A percentile compares a stretch with the other conserved stretches of the same genome.
phyloP scores from a whole-genome alignment of 768 basidiomycete species.

The Rhodotorula paludigena region DNA sequence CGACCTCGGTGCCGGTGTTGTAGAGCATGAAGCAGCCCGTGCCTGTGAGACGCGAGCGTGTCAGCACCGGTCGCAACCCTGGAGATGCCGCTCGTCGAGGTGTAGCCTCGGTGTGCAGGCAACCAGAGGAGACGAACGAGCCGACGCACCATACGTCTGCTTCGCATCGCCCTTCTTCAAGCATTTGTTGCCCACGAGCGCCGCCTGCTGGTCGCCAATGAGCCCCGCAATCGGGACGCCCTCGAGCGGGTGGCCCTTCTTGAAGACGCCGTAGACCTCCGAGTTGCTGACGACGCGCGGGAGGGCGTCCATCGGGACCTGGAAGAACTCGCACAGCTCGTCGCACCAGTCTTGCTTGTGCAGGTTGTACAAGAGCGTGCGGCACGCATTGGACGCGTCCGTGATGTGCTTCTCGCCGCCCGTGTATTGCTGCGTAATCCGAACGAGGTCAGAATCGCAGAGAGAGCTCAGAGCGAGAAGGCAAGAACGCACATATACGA shows the following conservation, averaged over 20 bases:
- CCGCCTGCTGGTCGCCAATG: constrained; percentile 97
- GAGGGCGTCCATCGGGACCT: constrained; percentile 64
- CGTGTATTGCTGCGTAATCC: constrained; percentile 62
- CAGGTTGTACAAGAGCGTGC: constrained; percentile 85
- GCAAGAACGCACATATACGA: constrained; percentile 64
- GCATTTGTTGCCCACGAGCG: constrained; percentile 94
- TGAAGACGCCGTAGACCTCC: constrained; percentile 79
- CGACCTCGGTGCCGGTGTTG: constrained; percentile 82
- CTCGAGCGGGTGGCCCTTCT: constrained; percentile 43
- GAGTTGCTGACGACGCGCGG: constrained; percentile 85
- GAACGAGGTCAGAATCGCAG: constrained; percentile 6
- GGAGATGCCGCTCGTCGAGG: no score
- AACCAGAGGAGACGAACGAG: neutral
- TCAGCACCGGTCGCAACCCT: no score
- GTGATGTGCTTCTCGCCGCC: constrained; percentile 80
- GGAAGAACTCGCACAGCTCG: constrained; percentile 79
- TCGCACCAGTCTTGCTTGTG: constrained; percentile 76
- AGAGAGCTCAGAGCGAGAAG: neutral
- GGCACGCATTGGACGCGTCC: constrained; percentile 93
- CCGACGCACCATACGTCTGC: constrained; percentile 70
- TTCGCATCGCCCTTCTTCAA: constrained; percentile 84
- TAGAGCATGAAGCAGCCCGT: constrained; percentile 95
- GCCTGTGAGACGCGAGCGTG: constrained; percentile 44
- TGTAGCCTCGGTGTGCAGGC: neutral
- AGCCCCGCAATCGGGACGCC: constrained; percentile 85